Base-by-base conservation (phyloP, 805 yeast genomes). In the Candida oleophila region DNA sequence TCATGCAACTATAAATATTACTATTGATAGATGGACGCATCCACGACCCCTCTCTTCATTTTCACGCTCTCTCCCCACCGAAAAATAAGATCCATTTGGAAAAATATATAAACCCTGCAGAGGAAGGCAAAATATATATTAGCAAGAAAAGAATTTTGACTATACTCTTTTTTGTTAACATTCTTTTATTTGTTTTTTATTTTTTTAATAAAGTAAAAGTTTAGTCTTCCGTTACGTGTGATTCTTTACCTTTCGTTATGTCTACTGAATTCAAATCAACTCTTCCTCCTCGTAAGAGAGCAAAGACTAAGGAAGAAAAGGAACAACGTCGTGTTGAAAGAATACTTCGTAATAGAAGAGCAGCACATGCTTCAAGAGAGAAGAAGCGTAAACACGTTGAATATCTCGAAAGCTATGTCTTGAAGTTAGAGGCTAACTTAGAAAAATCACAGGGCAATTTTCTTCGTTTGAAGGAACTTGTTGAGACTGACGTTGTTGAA, bases 311-410 rank as follows among this genome's bases (percentile, higher is more conserved):
- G 55, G 97, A 91, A 69, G 98, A 92, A 71, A 94, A 92, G 71
- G 98, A 94, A 67, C 98, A 92, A 71, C 84, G 98, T 54, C 80
- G 97, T 41, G 82, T 91, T 45, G 98, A 94, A 69, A 77, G 99
- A 43, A 91, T 94, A 43, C 74, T 92, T 57, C 80, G 99, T 64
- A 92, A 92, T 68, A 81, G 98, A 61, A 86, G 92, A 63, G 98
- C 98, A 14, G 99, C 99, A 41, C 98, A 92, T 65, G 96, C 96
- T 44, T 88, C 96, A 22, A 81, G 99, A 55, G 99, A 94, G 63
- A 91, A 92, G 80, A 92, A 92, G 79, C 81, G 98, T 63, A 81
- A 83, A 61, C 96, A 92, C 62, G 85, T 94, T 47, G 96, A 90
- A 66, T 82, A 80, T 51, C 76, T 94, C 55, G 97, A 92, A 66